Percentiles rank a stretch among this genome's conserved stretches.
These are phyloP conservation scores for Exophiala spinifera DNA, from an alignment of 2,329 filamentous ascomycete genomes.

Conservation along the genomic window DNA sequence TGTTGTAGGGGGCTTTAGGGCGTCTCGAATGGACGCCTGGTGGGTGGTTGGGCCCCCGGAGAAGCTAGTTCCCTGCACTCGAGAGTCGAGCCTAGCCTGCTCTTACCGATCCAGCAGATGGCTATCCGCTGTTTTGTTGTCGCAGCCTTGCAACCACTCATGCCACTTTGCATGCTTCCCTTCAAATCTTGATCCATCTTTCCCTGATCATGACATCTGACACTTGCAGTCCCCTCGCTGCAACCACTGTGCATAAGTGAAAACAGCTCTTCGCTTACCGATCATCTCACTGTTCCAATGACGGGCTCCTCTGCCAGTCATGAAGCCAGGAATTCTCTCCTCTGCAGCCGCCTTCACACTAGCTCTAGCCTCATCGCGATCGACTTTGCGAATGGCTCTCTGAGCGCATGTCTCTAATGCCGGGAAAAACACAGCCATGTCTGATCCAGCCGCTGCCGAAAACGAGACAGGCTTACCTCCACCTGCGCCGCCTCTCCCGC, in stretches of 20 bases:
- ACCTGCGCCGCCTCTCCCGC: slow-evolving; percentile 34
- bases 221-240: slow-evolving; percentile 6
- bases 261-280: slow-evolving; percentile 1
- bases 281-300: slow-evolving; percentile 13
- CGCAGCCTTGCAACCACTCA: background rate
- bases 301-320: slow-evolving; percentile 11
- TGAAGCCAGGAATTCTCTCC: slow-evolving; percentile 4
- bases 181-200: background rate
- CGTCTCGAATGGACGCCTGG: no score
- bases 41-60: background rate
- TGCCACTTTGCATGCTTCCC: background rate
- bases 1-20: no score
- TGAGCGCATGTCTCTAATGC: slow-evolving; percentile 6
- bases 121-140: background rate
- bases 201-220: background rate
- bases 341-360: background rate
- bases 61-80: background rate
- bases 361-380: slow-evolving; percentile 13
- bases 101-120: no score
- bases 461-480: slow-evolving; percentile 23
- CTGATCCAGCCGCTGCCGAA: slow-evolving; percentile 11
- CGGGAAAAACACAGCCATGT: slow-evolving; percentile 9
- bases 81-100: no score
- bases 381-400: slow-evolving; percentile 10
- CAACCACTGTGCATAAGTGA: slow-evolving; percentile 13